phyloP scores from a whole-genome alignment of 768 basidiomycete genomes.

The Collybiopsis luxurians region DNA sequence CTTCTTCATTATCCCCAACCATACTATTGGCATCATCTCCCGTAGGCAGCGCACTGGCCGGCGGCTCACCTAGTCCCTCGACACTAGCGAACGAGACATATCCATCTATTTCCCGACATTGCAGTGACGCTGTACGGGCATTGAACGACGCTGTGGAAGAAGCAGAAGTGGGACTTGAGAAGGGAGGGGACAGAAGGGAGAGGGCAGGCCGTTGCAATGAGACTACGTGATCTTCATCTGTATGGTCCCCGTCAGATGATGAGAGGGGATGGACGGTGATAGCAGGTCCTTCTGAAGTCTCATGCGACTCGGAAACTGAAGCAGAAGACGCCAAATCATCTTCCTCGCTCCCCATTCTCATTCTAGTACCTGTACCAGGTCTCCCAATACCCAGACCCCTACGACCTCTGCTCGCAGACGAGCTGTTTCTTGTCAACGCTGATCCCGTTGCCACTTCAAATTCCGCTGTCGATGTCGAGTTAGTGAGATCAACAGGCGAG shows the following conservation, averaged over 20 bases:
- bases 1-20: background rate
- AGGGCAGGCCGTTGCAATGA: no score
- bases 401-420: background rate
- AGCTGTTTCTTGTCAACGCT: no score
- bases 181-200: no score
- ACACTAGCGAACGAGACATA: slow-evolving; percentile 2
- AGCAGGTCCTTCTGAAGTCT: background rate
- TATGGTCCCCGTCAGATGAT: background rate
- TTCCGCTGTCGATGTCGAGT: no score
- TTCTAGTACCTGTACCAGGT: background rate
- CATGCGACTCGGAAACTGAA: no score
- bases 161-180: background rate
- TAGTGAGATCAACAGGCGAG: background rate
- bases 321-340: background rate
- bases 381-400: background rate
- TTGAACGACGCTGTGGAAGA: slow-evolving; percentile 1
- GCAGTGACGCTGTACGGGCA: slow-evolving; percentile 2
- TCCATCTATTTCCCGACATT: background rate
- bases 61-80: slow-evolving; percentile 3
- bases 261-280: background rate
- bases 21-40: background rate
- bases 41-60: background rate
- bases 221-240: background rate
- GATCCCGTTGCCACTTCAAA: no score
- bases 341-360: no score